Conservation (phyloP, 2,329 filamentous ascomycete genomes). For the Monilinia fructicola region DNA sequence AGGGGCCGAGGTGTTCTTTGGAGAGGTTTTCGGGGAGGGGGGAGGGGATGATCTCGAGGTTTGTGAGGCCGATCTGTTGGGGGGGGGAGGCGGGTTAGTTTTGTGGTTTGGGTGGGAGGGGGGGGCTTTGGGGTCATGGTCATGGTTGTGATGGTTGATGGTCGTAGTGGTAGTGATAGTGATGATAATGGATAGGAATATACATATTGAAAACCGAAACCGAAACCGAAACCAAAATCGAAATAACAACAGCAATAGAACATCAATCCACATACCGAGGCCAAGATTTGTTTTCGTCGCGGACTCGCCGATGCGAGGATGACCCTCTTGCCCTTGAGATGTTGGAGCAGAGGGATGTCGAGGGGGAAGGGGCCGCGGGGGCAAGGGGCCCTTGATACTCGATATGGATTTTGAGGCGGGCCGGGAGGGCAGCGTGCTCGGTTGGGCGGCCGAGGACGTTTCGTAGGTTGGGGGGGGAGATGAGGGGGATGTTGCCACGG, state of each 20-base stretch:
- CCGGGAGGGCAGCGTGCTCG: conserved; percentile 32
- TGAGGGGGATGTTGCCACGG: background rate
- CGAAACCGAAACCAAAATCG: background rate
- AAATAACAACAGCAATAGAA: background rate
- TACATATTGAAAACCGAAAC: too few relatives aligned
- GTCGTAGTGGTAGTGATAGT: too few relatives aligned
- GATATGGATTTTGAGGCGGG: conserved; percentile 26
- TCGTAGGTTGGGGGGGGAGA: conserved; percentile 37
- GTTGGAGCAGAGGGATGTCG: conserved; percentile 73
- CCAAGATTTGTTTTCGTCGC: conserved; percentile 76
- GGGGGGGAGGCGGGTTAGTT: too few relatives aligned
- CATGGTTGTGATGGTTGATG: too few relatives aligned
- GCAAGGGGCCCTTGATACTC: conserved; percentile 28
- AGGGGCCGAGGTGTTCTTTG: conserved; percentile 70
- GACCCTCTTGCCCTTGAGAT: conserved; percentile 75
- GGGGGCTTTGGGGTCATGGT: too few relatives aligned
- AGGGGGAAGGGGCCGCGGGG: conserved; percentile 60
- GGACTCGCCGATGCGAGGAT: conserved; percentile 91
- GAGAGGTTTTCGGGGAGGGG: conserved; percentile 81
- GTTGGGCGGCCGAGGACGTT: conserved; percentile 30
- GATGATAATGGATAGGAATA: too few relatives aligned
- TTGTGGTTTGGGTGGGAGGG: too few relatives aligned
- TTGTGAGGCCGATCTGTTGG: conserved; percentile 69
- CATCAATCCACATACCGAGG: conserved; percentile 52
- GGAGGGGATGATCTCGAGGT: conserved; percentile 83